Base-by-base conservation (phyloP, 352 stramenopile species). In the Phytophthora uliginosa region DNA sequence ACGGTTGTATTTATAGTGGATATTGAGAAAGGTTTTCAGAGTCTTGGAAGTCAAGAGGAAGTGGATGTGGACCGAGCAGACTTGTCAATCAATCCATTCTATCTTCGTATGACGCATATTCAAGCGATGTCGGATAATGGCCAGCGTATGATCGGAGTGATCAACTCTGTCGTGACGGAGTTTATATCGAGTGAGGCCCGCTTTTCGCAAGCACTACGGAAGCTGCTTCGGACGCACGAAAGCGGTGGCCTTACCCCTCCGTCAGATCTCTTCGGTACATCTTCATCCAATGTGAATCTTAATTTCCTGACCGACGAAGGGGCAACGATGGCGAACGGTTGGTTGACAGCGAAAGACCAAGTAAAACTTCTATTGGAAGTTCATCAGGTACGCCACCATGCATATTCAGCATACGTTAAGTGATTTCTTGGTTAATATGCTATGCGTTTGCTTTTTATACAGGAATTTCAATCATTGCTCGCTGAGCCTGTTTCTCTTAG, bases 381-480 rank as follows among this genome's bases (percentile, higher is more conserved):
- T 60, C 85, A 91, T 24, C 77, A 88, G 78, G 83, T 88, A 76
- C 18, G 66, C 7, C 36, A 7, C 36, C 12, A 42, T 42, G 12
- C 12, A 42, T 40, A 15, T 42, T 52, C 18, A 59, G 34, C 42
- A 15, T 48, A 47, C 20, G 2, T 57, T 5, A 48, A 42, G n/a
- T 42, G 34, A 6, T 18, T 42, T 69, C 15, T 20, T 62, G 4
- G n/a, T 4, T 24, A 42, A 18, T 15, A 18, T 42, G 4, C 13
- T 18, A 18, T 8, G 17, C 36, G 36, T 18, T 18, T 42, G 36
- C 3, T 42, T 42, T 42, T 15, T 17, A 42, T 15, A 18, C 50
- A 94, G 75, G 89, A 96, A 80, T 96, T 93, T 34, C 78, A 81
- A n/a, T 95, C 87, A 1, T 42, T 96, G 17, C 63, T 96, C 13